phyloP scores from a whole-genome alignment of 2,329 filamentous ascomycete species.

The Alternaria triticimaculans region DNA sequence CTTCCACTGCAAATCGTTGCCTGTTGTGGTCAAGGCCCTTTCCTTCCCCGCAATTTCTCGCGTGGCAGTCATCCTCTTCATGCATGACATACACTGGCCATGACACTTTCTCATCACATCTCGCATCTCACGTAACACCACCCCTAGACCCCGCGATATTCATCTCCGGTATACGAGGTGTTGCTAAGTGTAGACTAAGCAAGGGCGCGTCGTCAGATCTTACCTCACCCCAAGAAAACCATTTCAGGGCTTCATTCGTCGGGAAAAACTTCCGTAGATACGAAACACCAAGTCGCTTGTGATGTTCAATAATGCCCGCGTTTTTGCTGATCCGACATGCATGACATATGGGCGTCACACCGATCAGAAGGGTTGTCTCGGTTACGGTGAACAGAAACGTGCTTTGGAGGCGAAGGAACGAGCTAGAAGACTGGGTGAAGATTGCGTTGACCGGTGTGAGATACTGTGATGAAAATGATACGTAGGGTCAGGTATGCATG shows the following conservation, averaged over 20 bases:
- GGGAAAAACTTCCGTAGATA: neutral
- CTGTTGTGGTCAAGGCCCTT: neutral
- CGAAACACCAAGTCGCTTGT: neutral
- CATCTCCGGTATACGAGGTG: neutral
- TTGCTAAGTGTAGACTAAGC: neutral
- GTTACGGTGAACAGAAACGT: neutral
- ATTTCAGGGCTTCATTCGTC: neutral
- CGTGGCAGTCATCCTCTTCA: neutral
- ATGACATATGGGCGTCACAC: neutral
- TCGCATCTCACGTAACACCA: neutral
- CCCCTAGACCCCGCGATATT: neutral
- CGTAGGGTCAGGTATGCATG: neutral
- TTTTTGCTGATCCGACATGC: neutral
- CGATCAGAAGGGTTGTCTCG: neutral
- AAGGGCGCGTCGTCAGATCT: neutral
- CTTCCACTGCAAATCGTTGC: neutral
- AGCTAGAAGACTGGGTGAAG: neutral
- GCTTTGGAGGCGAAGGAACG: neutral
- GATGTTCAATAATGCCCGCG: neutral
- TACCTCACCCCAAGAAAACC: neutral
- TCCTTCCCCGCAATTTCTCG: neutral
- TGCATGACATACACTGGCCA: neutral
- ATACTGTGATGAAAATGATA: neutral
- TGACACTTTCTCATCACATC: neutral
- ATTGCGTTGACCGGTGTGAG: conserved; percentile 2